These are phyloP conservation scores for Phlebopus sp. DNA, from an alignment of 1,284 basidiomycete species.

Conservation along the genomic window DNA sequence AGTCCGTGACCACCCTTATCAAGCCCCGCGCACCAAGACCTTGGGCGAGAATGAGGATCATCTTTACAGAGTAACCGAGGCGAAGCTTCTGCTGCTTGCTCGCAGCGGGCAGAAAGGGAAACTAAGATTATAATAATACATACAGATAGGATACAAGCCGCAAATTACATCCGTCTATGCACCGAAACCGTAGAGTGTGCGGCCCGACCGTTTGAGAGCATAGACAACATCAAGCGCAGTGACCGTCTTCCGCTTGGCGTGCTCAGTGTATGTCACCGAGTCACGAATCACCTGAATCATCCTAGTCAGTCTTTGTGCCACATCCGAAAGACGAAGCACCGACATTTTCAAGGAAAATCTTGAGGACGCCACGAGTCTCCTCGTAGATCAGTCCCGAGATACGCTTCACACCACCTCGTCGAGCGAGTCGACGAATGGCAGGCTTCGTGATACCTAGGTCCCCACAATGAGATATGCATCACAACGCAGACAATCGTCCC, in stretches of 20 bases:
- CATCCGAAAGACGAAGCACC: slow-evolving; percentile 2
- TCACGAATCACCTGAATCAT: slow-evolving; percentile 61
- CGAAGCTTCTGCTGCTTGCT: too few species aligned
- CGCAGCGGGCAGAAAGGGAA: not conserved
- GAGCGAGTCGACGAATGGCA: slow-evolving; percentile 71
- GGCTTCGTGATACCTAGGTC: slow-evolving; percentile 49
- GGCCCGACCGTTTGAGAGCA: slow-evolving; percentile 79
- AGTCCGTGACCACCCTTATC: too few species aligned
- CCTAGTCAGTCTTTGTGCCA: not conserved
- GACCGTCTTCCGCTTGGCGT: slow-evolving; percentile 88
- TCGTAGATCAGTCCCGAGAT: too few species aligned
- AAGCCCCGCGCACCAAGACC: too few species aligned
- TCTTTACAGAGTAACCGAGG: too few species aligned
- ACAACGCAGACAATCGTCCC: too few species aligned
- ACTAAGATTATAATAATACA: slow-evolving; percentile 28
- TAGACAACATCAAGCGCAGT: slow-evolving; percentile 81
- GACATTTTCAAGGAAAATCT: slow-evolving; percentile 63
- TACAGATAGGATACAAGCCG: slow-evolving; percentile 23
- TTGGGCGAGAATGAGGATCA: too few species aligned
- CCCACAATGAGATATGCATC: too few species aligned
- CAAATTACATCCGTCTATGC: slow-evolving; percentile 33
- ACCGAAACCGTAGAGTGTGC: slow-evolving; percentile 77
- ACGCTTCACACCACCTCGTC: slow-evolving; percentile 74
- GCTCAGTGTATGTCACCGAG: slow-evolving; percentile 86
- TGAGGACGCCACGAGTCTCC: too few species aligned